Conservation (phyloP, 306 rosid species). For the cucumber (Cucumis sativus) region Cucumber_9930_V3 NC_026660.2:15350001-15350500, state of each 20-base stretch:
- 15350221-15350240: too few relatives aligned
- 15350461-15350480: background rate
- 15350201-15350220: too few relatives aligned
- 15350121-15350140: background rate
- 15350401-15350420: background rate
- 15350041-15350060: too few relatives aligned
- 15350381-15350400: background rate
- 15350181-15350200: background rate
- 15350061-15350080: too few relatives aligned
- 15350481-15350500: slow-evolving; percentile 50
- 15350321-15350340: background rate
- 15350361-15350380: background rate
- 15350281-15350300: background rate
- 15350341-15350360: background rate
- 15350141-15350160: background rate
- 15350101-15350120: background rate
- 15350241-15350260: too few relatives aligned
- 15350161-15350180: background rate
- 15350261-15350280: too few relatives aligned
- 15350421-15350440: background rate
- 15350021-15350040: too few relatives aligned
- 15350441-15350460: background rate
- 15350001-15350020: too few relatives aligned
- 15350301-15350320: background rate
- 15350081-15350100: too few relatives aligned